phyloP scores from a whole-genome alignment of 1,284 basidiomycete genomes.

The Sanghuangporus baumii region DNA sequence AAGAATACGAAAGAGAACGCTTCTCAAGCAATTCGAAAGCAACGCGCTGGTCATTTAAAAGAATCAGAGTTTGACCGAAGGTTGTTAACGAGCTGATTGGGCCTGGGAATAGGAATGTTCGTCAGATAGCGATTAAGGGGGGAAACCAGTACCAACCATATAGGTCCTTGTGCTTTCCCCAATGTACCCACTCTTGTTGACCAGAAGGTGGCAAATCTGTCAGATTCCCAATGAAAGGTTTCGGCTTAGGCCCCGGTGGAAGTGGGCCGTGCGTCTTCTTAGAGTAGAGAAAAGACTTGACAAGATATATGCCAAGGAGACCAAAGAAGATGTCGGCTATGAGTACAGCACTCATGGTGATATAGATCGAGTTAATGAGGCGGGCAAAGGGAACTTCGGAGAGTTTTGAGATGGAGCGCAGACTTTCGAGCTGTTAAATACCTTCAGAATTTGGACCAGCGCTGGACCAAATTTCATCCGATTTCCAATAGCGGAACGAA shows the following conservation, averaged over 20 bases:
- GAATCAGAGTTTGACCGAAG: conserved; percentile 36
- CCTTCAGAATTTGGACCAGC: background rate
- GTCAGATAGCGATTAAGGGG: background rate
- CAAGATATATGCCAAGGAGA: background rate
- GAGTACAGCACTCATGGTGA: background rate
- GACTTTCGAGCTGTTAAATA: background rate
- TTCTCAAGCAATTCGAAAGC: conserved; percentile 42
- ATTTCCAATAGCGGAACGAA: background rate
- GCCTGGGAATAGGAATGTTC: background rate
- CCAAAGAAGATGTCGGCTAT: background rate
- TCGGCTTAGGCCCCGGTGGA: conserved; percentile 8
- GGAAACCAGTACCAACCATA: conserved; percentile 16
- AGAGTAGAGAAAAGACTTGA: background rate
- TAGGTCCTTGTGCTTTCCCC: conserved; percentile 12
- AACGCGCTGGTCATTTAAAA: conserved; percentile 36
- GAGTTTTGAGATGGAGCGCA: background rate
- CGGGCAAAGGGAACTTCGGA: background rate
- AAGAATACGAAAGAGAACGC: conserved; percentile 42
- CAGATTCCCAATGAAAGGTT: conserved; percentile 16
- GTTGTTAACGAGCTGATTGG: conserved; percentile 28
- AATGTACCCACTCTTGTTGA: conserved; percentile 17
- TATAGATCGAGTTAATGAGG: background rate
- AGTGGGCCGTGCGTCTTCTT: background rate
- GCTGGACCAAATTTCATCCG: background rate
- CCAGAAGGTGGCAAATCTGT: conserved; percentile 10